Percentiles rank a stretch among this genome's conserved stretches.
These are phyloP conservation scores for Plasmodium vivax DNA, from an alignment of 169 alveolate species.

Conservation along the genomic window DNA sequence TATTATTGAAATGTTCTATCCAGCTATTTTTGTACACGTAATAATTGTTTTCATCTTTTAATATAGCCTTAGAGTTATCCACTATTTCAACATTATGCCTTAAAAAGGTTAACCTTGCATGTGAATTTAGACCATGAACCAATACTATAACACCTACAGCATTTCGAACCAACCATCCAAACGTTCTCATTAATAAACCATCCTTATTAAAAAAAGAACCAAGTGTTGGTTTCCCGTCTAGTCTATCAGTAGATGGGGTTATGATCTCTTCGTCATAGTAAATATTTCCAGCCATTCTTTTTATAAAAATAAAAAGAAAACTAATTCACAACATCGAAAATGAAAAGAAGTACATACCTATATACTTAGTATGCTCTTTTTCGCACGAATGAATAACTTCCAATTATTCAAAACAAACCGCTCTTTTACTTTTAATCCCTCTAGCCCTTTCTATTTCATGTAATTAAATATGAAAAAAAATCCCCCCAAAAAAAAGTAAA, in stretches of 20 bases:
- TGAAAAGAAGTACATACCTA: neutral
- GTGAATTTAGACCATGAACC: conserved; percentile 80
- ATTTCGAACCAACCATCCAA: conserved; percentile 58
- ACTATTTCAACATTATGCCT: conserved; percentile 77
- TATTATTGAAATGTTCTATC: conserved; percentile 74
- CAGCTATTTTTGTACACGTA: conserved; percentile 77
- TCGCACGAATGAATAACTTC: neutral
- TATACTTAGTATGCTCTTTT: neutral
- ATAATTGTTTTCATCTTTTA: too few species aligned
- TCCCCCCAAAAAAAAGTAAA: neutral
- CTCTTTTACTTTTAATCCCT: neutral
- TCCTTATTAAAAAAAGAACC: too few species aligned
- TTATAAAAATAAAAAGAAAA: neutral
- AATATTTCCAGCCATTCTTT: neutral
- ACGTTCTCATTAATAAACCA: conserved; percentile 75
- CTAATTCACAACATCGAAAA: neutral
- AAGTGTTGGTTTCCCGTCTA: conserved; percentile 66
- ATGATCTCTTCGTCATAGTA: neutral
- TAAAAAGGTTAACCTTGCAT: conserved; percentile 76
- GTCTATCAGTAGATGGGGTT: neutral
- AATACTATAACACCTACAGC: conserved; percentile 76
- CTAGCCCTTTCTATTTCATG: neutral
- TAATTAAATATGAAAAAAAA: neutral
- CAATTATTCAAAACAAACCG: neutral
- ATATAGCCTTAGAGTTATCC: conserved; percentile 21